phyloP scores from a whole-genome alignment of 768 basidiomycete species.

The Hydnomerulius pinastri region DNA sequence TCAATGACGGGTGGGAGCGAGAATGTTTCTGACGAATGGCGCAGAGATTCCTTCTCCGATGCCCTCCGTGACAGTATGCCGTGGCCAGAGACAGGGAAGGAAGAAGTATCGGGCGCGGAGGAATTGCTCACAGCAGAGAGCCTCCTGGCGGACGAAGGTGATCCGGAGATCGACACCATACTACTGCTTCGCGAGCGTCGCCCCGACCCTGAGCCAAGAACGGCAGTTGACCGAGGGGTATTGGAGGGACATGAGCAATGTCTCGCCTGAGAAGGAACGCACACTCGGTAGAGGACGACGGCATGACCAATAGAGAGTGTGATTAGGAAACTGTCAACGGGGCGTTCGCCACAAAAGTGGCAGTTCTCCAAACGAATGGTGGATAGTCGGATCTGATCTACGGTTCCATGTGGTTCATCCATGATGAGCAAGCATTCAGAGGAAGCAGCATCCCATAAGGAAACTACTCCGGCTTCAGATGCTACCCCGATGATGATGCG shows the following conservation, averaged over 20 bases:
- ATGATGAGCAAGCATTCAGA: conserved; percentile 63
- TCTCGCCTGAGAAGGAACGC: conserved; percentile 55
- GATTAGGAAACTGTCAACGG: conserved; percentile 64
- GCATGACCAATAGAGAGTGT: conserved; percentile 66
- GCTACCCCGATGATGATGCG: conserved; percentile 61
- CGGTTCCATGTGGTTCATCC: conserved; percentile 57
- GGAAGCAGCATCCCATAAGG: conserved; percentile 74
- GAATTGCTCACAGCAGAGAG: conserved; percentile 44
- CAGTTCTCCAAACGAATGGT: conserved; percentile 60
- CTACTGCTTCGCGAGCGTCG: conserved; percentile 68
- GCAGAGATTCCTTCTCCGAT: conserved; percentile 64
- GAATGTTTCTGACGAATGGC: conserved; percentile 49
- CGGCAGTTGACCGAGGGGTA: conserved; percentile 45
- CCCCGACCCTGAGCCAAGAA: conserved; percentile 46
- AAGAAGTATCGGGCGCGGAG: conserved; percentile 42
- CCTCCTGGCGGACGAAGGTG: conserved; percentile 52
- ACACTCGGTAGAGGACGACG: conserved; percentile 67
- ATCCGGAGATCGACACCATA: conserved; percentile 38
- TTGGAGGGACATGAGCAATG: conserved; percentile 67
- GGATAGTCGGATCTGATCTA: conserved; percentile 63
- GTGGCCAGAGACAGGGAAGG: conserved; percentile 81
- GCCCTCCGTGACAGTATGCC: conserved; percentile 73
- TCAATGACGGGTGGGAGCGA: conserved; percentile 39
- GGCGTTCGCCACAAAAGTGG: conserved; percentile 67
- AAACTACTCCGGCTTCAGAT: conserved; percentile 67